Conservation (phyloP, 1,139 yeast species). For the Insectozyma bohioensis region DNA sequence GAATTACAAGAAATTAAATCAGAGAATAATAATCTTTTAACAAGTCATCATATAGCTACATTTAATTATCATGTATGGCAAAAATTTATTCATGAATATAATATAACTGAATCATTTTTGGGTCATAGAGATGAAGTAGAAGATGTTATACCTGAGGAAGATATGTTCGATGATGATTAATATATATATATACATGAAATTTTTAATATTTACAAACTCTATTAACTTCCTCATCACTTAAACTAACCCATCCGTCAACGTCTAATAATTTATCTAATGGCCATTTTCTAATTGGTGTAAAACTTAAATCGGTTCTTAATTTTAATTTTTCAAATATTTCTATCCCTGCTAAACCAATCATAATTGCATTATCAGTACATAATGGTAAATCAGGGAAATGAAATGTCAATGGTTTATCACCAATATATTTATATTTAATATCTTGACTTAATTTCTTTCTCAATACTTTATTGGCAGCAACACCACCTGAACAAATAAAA, state of each 20-base stretch:
- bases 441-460: constrained; percentile 48
- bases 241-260: constrained; percentile 51
- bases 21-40: constrained; percentile 13
- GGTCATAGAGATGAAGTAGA: constrained; percentile 41
- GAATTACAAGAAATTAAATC: constrained; percentile 14
- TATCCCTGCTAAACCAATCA: constrained; percentile 98
- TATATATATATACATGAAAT: too few relatives aligned
- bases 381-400: constrained; percentile 70
- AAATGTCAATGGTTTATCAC: constrained; percentile 21
- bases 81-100: constrained; percentile 45
- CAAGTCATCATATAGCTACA: constrained; percentile 59
- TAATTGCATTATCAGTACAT: constrained; percentile 93
- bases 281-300: constrained; percentile 73
- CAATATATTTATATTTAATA: constrained; percentile 20
- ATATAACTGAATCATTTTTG: constrained; percentile 55
- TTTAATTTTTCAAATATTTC: constrained; percentile 65
- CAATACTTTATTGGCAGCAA: constrained; percentile 70
- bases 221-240: constrained; percentile 16
- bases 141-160: constrained; percentile 27
- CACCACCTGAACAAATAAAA: constrained; percentile 91
- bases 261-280: constrained; percentile 53
- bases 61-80: constrained; percentile 68
- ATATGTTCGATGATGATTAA: constrained; percentile 7
- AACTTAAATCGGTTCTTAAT: constrained; percentile 48
- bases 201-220: constrained; percentile 14